phyloP scores from a whole-genome alignment of 495 filamentous ascomycete species.

The Massariosphaeria phaeospora region DNA sequence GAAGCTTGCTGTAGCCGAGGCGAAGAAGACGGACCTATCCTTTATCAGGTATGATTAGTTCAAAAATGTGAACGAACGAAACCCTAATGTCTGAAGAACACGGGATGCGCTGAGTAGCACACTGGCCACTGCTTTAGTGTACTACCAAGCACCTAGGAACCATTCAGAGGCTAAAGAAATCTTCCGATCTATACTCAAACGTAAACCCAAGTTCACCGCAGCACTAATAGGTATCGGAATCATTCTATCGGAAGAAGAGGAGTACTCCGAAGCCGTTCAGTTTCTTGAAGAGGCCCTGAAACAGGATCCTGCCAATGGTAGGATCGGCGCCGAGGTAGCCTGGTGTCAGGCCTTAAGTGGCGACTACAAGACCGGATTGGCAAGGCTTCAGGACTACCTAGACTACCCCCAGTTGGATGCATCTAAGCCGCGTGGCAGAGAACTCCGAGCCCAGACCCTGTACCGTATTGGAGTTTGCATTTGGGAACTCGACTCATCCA shows the following conservation, averaged over 20 bases:
- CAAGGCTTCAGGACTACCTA: slow-evolving; percentile 67
- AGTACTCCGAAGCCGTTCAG: slow-evolving; percentile 70
- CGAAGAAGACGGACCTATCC: slow-evolving; percentile 57
- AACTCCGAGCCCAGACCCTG: slow-evolving; percentile 73
- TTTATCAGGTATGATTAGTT: slow-evolving; percentile 50
- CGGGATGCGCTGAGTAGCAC: slow-evolving; percentile 67
- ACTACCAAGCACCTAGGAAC: slow-evolving; percentile 81
- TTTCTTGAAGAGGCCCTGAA: slow-evolving; percentile 70
- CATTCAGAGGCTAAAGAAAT: slow-evolving; percentile 78
- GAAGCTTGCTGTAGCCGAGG: slow-evolving; percentile 54
- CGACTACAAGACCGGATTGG: slow-evolving; percentile 57
- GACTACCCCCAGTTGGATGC: slow-evolving; percentile 47
- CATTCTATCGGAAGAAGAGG: slow-evolving; percentile 86
- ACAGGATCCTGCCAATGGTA: slow-evolving; percentile 65
- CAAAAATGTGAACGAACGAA: neutral
- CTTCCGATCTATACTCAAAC: slow-evolving; percentile 72
- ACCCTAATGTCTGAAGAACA: slow-evolving; percentile 40
- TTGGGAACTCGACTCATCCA: slow-evolving; percentile 74
- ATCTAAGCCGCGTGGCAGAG: slow-evolving; percentile 54
- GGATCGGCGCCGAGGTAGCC: slow-evolving; percentile 73
- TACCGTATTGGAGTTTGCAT: slow-evolving; percentile 86
- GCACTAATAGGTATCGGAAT: slow-evolving; percentile 86
- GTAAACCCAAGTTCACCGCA: slow-evolving; percentile 64
- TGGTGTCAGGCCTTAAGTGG: slow-evolving; percentile 88
- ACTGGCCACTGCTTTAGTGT: slow-evolving; percentile 76